Percentiles rank a stretch among this genome's conserved stretches.
Conservation (phyloP, 148 eudicot genomes). For the Vaccinium corymbosum region DNA sequence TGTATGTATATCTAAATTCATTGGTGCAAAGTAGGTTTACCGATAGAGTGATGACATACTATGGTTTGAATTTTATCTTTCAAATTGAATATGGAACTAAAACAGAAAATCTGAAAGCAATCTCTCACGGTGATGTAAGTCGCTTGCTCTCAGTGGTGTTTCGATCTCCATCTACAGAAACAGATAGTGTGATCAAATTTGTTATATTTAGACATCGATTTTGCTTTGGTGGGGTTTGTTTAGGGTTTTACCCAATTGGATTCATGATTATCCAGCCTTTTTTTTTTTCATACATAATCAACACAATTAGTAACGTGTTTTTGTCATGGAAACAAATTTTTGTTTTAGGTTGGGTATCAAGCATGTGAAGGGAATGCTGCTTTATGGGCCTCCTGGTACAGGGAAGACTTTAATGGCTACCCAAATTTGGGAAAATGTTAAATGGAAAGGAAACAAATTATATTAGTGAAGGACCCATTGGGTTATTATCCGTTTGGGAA, state of each 20-base stretch:
- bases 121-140: no score
- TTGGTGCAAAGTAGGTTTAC: not conserved
- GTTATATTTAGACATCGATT: no score
- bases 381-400: conserved; percentile 98
- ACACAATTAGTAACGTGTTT: not conserved
- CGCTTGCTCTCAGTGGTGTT: no score
- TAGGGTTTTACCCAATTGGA: no score
- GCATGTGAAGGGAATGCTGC: conserved; percentile 99
- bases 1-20: not conserved
- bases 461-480: not conserved
- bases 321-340: conserved; percentile 9
- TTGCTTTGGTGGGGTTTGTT: no score
- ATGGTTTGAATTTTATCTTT: not conserved
- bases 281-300: not conserved
- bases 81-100: not conserved
- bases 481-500: not conserved
- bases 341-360: conserved; percentile 78
- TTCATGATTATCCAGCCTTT: not conserved
- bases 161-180: no score
- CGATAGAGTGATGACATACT: not conserved
- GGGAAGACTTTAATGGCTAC: conserved; percentile 99
- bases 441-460: conserved; percentile 97
- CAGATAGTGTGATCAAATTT: no score
- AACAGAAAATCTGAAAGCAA: not conserved
- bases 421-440: conserved; percentile 88